Conservation (phyloP, 768 basidiomycete genomes). For the Leccinum subgranulosum region DNA sequence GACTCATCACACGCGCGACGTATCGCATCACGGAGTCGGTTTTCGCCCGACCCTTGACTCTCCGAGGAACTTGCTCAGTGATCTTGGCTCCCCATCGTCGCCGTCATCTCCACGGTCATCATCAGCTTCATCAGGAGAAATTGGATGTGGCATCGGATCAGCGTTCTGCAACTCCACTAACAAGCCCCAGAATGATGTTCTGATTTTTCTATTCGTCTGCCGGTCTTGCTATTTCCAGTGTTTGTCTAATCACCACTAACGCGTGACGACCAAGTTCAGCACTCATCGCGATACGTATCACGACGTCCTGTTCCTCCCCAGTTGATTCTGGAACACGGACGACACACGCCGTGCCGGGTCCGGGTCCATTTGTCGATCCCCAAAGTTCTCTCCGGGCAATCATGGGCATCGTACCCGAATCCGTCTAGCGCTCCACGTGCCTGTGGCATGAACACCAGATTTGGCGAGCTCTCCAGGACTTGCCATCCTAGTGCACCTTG, state of each 20-base stretch:
- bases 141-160: not conserved
- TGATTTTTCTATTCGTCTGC: not conserved
- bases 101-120: not conserved
- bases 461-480: not conserved
- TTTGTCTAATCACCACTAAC: not conserved
- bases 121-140: not conserved
- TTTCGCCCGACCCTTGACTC: too few species aligned
- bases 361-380: not conserved
- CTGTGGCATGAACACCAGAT: not conserved
- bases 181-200: not conserved
- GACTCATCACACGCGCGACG: not conserved
- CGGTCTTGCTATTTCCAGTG: not conserved
- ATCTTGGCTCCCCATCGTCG: not conserved
- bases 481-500: constrained; percentile 4
- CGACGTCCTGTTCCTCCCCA: not conserved
- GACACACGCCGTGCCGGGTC: not conserved
- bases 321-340: not conserved
- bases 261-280: not conserved
- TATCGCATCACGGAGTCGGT: not conserved
- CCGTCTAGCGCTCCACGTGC: not conserved
- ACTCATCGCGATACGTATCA: not conserved
- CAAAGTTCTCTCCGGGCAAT: not conserved
- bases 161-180: not conserved
- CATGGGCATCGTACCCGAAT: not conserved
- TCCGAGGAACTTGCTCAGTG: not conserved